These are phyloP conservation scores for Peronospora belbahrii DNA, from an alignment of 352 stramenopile species.

Conservation along the genomic window DNA sequence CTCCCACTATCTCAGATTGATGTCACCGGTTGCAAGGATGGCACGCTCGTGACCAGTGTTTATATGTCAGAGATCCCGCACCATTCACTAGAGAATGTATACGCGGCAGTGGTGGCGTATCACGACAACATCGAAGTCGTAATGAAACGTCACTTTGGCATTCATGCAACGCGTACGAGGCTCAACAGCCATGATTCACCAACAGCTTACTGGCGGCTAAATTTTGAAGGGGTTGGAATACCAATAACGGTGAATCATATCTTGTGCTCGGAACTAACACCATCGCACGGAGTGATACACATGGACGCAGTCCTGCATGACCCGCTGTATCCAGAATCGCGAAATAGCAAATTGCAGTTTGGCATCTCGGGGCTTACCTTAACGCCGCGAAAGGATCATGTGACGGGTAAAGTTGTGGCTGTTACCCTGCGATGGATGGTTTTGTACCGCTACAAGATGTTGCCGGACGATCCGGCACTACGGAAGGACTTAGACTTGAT, in stretches of 20 bases:
- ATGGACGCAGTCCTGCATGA: slow-evolving; percentile 6
- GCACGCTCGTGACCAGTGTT: slow-evolving; percentile 14
- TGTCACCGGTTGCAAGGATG: slow-evolving; percentile 9
- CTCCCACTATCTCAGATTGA: slow-evolving; percentile 1
- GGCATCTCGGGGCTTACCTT: slow-evolving; percentile 22
- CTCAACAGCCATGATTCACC: slow-evolving; percentile 4
- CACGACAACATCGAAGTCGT: slow-evolving; percentile 2
- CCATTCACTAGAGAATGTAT: slow-evolving; percentile 10
- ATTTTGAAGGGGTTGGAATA: background rate
- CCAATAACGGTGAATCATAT: slow-evolving; percentile 1
- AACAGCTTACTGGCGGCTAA: background rate
- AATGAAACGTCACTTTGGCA: slow-evolving; percentile 18
- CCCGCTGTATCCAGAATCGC: slow-evolving; percentile 2
- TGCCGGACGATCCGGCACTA: slow-evolving; percentile 19
- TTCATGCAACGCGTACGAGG: slow-evolving; percentile 1
- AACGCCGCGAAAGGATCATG: slow-evolving; percentile 14
- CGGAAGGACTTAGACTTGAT: slow-evolving; percentile 15
- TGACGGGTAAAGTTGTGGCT: slow-evolving; percentile 8
- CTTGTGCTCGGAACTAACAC: slow-evolving; percentile 6
- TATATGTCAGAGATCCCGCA: slow-evolving; percentile 19
- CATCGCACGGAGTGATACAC: slow-evolving; percentile 6
- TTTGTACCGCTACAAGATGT: slow-evolving; percentile 27
- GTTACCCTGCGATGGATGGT: slow-evolving; percentile 25
- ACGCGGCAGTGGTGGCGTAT: slow-evolving; percentile 10
- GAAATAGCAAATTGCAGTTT: slow-evolving; percentile 2